Evolutionary conservation across 345 rosid genomes (phyloP).

Genomic region (Euphorbia lathyris): DNA sequence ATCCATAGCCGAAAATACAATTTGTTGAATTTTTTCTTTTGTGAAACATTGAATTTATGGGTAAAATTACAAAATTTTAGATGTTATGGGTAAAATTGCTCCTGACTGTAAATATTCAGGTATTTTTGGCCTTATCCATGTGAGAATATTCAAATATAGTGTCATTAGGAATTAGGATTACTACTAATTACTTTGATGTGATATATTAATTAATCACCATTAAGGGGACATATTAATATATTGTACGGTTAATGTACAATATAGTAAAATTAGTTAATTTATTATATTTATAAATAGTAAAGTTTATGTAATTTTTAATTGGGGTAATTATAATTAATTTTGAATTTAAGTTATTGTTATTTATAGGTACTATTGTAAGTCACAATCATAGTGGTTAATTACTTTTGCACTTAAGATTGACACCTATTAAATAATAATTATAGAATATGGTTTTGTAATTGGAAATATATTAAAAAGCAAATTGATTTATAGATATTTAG

Average conservation of each 20-base stretch:
- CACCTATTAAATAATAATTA: background rate
- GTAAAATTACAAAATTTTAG: no score
- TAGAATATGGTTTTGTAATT: conserved; percentile 1
- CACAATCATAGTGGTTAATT: conserved; percentile 8
- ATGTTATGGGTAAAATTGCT: no score
- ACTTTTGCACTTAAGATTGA: conserved; percentile 8
- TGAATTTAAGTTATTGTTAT: no score
- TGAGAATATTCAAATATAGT: conserved; percentile 13
- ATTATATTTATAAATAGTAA: no score
- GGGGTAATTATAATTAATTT: no score
- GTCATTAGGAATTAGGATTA: conserved; percentile 4
- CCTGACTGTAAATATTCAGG: no score
- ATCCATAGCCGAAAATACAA: no score
- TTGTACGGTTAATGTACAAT: background rate
- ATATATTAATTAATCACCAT: conserved; percentile 24
- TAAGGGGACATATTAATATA: conserved; percentile 28
- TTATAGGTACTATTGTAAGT: background rate
- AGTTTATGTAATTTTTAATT: no score
- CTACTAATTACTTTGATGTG: conserved; percentile 31
- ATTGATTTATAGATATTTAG: background rate
- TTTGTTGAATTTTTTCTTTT: no score
- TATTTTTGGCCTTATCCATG: no score
- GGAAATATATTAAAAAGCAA: background rate
- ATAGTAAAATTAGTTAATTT: background rate
- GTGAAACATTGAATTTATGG: no score